These are phyloP conservation scores for Russula compacta DNA, from an alignment of 768 basidiomycete species.

Conservation along the genomic window DNA sequence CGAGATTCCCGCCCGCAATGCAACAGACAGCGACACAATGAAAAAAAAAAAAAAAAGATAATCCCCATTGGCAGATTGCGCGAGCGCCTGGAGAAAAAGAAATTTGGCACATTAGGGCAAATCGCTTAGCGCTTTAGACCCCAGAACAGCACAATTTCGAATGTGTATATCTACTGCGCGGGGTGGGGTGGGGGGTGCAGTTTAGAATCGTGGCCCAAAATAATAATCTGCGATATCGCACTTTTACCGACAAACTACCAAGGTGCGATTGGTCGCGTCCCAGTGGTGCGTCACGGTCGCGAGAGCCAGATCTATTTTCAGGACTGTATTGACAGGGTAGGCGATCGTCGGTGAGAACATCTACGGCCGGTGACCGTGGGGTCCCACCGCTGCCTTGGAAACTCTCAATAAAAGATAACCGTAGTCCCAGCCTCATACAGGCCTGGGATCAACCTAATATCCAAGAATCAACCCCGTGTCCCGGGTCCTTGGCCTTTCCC, in stretches of 20 bases:
- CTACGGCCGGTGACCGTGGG: neutral
- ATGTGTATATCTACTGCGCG: neutral
- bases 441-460: neutral
- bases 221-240: neutral
- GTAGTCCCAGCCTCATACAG: neutral
- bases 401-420: neutral
- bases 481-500: constrained; percentile 5
- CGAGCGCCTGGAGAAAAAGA: neutral
- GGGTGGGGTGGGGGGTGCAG: neutral
- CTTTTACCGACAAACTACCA: neutral
- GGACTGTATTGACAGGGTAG: neutral
- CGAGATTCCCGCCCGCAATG: too few relatives aligned
- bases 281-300: neutral
- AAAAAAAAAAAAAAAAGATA: too few relatives aligned
- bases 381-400: constrained; percentile 5
- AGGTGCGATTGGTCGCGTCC: neutral
- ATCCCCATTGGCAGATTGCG: neutral
- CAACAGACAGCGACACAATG: too few relatives aligned
- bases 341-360: neutral
- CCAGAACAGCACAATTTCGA: too few relatives aligned
- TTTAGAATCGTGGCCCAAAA: neutral
- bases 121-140: neutral
- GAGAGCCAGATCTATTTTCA: neutral
- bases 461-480: neutral
- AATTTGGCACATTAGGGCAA: neutral